These are phyloP conservation scores for Aquilaria sinensis DNA, from an alignment of 345 rosid species.

Conservation along the genomic window DNA sequence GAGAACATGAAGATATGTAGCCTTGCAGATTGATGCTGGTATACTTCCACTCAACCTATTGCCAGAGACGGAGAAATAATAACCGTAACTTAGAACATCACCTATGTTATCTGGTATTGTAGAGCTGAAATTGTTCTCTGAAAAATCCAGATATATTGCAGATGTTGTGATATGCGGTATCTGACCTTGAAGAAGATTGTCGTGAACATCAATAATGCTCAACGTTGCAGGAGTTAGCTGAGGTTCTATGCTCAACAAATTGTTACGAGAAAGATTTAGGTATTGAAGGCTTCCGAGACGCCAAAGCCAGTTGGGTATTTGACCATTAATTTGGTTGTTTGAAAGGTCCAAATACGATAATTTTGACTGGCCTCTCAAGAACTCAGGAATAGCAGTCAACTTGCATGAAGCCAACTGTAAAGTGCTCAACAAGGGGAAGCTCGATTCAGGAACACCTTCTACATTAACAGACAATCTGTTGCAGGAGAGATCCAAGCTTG, in stretches of 20 bases:
- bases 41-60: conserved; percentile 26
- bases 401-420: conserved; percentile 44
- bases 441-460: not conserved
- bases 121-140: conserved; percentile 19
- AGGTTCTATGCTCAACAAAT: conserved; percentile 12
- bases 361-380: conserved; percentile 18
- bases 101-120: conserved; percentile 21
- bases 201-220: conserved; percentile 19
- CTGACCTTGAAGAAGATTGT: conserved; percentile 23
- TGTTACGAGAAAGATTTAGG: conserved; percentile 18
- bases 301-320: conserved; percentile 44
- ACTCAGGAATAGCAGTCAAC: conserved; percentile 17
- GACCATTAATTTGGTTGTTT: conserved; percentile 26
- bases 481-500: conserved; percentile 32
- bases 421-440: conserved; percentile 7
- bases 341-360: conserved; percentile 38
- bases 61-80: conserved; percentile 27
- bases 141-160: conserved; percentile 37
- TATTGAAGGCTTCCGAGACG: not conserved
- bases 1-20: conserved; percentile 13
- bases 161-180: conserved; percentile 15
- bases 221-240: not conserved
- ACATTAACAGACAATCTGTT: conserved; percentile 23
- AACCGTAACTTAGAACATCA: not conserved
- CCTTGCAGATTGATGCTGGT: conserved; percentile 30